phyloP scores from a whole-genome alignment of 306 rosid species.

The Cajanus cajan region DNA sequence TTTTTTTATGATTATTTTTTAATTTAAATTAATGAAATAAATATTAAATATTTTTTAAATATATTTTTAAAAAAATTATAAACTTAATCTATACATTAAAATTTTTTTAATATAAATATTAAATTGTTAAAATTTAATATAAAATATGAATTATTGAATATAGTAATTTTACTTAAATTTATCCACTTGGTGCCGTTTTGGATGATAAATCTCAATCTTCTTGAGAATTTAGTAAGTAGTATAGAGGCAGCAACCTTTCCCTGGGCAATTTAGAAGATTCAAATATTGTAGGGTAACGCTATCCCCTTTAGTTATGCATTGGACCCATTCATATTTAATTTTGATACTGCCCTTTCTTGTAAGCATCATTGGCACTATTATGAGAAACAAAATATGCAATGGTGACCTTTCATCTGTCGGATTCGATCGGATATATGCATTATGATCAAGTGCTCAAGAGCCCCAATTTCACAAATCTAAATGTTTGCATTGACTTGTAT shows the following conservation, averaged over 20 bases:
- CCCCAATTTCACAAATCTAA: conserved; percentile 1
- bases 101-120: too few species aligned
- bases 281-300: conserved; percentile 23
- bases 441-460: not conserved
- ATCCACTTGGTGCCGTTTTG: too few species aligned
- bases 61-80: too few species aligned
- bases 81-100: too few species aligned
- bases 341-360: conserved; percentile 31
- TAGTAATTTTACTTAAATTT: too few species aligned
- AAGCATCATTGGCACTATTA: conserved; percentile 27
- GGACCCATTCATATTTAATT: conserved; percentile 36
- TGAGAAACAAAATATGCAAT: conserved; percentile 14
- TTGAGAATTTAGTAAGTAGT: conserved; percentile 27
- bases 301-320: conserved; percentile 17
- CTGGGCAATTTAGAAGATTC: conserved; percentile 25
- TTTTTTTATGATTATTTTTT: too few species aligned
- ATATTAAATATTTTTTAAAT: too few species aligned
- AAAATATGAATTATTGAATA: too few species aligned
- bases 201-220: conserved; percentile 33
- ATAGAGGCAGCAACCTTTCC: conserved; percentile 9
- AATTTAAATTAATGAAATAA: too few species aligned
- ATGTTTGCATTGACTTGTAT: not conserved
- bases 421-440: not conserved
- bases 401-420: conserved; percentile 26
- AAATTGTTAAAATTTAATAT: too few species aligned